These are phyloP conservation scores for Cryptosporidium andersoni DNA, from an alignment of 169 alveolate species.

Conservation along the genomic window DNA sequence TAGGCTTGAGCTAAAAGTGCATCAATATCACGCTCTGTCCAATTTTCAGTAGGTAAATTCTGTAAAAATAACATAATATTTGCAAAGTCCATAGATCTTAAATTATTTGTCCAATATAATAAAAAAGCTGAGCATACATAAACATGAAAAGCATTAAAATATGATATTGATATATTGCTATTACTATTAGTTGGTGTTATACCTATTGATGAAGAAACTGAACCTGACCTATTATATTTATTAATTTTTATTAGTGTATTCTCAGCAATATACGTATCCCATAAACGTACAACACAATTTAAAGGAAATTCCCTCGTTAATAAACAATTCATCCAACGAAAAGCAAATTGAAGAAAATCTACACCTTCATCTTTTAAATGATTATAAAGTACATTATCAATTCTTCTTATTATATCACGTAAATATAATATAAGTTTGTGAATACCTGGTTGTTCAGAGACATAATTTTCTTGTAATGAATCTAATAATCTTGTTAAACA, in stretches of 20 bases:
- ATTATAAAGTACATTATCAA: slow-evolving; percentile 83
- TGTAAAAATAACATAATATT: slow-evolving; percentile 86
- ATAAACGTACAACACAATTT: slow-evolving; percentile 79
- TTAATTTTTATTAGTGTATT: slow-evolving; percentile 56
- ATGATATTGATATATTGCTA: slow-evolving; percentile 18
- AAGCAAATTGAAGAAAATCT: slow-evolving; percentile 84
- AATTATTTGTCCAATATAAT: slow-evolving; percentile 85
- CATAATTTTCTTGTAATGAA: slow-evolving; percentile 91
- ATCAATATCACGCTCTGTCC: slow-evolving; percentile 89
- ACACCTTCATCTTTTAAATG: slow-evolving; percentile 80
- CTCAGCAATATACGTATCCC: slow-evolving; percentile 91
- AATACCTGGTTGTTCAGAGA: slow-evolving; percentile 94
- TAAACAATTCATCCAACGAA: slow-evolving; percentile 85
- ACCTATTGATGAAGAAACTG: slow-evolving; percentile 23
- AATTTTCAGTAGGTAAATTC: slow-evolving; percentile 85
- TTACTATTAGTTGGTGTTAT: background rate
- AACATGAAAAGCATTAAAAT: slow-evolving; percentile 82
- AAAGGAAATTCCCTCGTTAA: slow-evolving; percentile 64
- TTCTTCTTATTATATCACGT: slow-evolving; percentile 88
- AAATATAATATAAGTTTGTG: slow-evolving; percentile 85
- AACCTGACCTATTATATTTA: slow-evolving; percentile 33
- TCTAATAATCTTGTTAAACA: slow-evolving; percentile 89
- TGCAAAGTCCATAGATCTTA: slow-evolving; percentile 87
- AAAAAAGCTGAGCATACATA: slow-evolving; percentile 88
- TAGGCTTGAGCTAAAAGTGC: slow-evolving; percentile 88